Evolutionary conservation across 2,329 filamentous ascomycete genomes (phyloP).

Genomic region (Diaporthe humulicola): DNA sequence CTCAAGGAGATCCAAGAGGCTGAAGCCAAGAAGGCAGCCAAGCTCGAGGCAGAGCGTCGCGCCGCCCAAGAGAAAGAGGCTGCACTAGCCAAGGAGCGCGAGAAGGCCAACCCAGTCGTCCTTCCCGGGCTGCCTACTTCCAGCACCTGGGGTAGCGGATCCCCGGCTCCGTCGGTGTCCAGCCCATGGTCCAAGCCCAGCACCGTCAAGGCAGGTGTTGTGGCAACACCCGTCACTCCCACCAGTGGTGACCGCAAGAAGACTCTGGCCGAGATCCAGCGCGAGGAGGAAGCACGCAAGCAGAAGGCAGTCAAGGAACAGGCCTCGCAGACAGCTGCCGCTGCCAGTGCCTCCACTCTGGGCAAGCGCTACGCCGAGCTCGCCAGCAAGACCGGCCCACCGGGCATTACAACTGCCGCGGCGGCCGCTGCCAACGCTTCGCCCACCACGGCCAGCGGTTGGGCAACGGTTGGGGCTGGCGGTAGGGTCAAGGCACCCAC

Average conservation of each 20-base stretch:
- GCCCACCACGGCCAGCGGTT: slow-evolving; percentile 66
- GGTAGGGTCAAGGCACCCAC: slow-evolving; percentile 88
- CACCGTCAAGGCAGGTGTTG: slow-evolving; percentile 55
- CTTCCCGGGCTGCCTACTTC: slow-evolving; percentile 86
- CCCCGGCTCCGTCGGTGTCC: slow-evolving; percentile 70
- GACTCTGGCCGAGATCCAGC: slow-evolving; percentile 95
- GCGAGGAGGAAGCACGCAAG: slow-evolving; percentile 93
- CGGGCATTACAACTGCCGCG: slow-evolving; percentile 52
- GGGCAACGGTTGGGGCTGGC: slow-evolving; percentile 95
- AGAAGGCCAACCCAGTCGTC: slow-evolving; percentile 68
- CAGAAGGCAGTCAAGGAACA: slow-evolving; percentile 71
- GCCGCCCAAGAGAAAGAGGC: slow-evolving; percentile 85
- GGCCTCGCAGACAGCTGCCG: slow-evolving; percentile 61
- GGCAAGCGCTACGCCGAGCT: slow-evolving; percentile 96
- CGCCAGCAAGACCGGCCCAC: slow-evolving; percentile 76
- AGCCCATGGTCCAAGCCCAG: slow-evolving; percentile 78
- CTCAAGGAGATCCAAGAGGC: slow-evolving; percentile 97
- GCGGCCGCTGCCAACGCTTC: slow-evolving; percentile 45
- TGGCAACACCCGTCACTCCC: slow-evolving; percentile 48
- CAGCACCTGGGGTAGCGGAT: slow-evolving; percentile 89
- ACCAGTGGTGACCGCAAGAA: slow-evolving; percentile 73
- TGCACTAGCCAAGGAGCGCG: slow-evolving; percentile 70
- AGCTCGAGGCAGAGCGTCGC: slow-evolving; percentile 84
- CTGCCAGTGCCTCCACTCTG: slow-evolving; percentile 58
- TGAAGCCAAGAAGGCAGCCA: slow-evolving; percentile 92